These are phyloP conservation scores for Ganoderma boninense DNA, from an alignment of 1,284 basidiomycete genomes.

Conservation along the genomic window DNA sequence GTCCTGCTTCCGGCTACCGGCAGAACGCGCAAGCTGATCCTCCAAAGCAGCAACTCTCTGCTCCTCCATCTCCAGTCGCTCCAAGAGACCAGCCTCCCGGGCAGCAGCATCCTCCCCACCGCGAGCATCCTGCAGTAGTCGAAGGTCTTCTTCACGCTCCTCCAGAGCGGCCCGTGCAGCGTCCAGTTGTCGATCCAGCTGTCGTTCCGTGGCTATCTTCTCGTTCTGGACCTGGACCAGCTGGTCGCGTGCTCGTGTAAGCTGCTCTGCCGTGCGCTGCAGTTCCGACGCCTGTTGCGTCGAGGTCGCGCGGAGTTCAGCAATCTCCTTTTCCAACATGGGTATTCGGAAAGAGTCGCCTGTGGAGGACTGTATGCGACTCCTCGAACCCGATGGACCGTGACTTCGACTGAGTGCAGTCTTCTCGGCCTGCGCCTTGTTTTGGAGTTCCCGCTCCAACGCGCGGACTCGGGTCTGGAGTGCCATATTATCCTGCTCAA, in stretches of 20 bases:
- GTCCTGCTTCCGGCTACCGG: conserved; percentile 31
- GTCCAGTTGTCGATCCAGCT: conserved; percentile 49
- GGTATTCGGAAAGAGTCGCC: conserved; percentile 56
- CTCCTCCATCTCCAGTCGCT: conserved; percentile 37
- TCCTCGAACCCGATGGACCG: conserved; percentile 41
- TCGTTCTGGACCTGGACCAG: conserved; percentile 66
- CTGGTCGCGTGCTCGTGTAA: conserved; percentile 55
- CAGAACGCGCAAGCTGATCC: conserved; percentile 37
- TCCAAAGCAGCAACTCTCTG: conserved; percentile 28
- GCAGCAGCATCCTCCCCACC: conserved; percentile 33
- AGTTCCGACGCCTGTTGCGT: conserved; percentile 55
- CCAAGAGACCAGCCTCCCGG: conserved; percentile 32
- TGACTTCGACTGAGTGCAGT: conserved; percentile 39
- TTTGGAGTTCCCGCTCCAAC: conserved; percentile 32
- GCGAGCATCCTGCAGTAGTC: conserved; percentile 43
- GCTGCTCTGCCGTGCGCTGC: conserved; percentile 51
- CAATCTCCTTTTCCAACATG: conserved; percentile 62
- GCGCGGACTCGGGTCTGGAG: conserved; percentile 50
- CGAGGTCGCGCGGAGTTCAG: conserved; percentile 52
- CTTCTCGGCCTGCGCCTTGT: conserved; percentile 35
- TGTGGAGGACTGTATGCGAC: conserved; percentile 53
- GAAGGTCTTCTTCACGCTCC: conserved; percentile 66
- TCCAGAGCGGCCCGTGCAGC: conserved; percentile 55
- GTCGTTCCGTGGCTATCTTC: conserved; percentile 60
- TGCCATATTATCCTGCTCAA: conserved; percentile 62